Evolutionary conservation across 2,329 filamentous ascomycete genomes (phyloP).

Genomic region (Bipolaris victoriae): DNA sequence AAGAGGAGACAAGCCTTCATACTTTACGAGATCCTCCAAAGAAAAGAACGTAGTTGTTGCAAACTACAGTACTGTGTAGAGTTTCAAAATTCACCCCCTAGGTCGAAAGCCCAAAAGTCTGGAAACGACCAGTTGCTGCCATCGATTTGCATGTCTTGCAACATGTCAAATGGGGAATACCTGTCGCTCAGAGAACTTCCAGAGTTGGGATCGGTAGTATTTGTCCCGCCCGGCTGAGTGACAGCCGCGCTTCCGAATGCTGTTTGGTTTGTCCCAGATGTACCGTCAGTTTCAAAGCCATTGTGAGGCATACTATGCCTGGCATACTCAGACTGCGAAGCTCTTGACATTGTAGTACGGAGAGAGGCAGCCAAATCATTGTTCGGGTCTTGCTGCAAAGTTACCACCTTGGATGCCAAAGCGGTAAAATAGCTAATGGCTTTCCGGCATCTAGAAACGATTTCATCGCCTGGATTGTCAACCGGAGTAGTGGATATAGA

Average conservation of each 20-base stretch:
- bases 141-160: constrained; percentile 41
- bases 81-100: constrained; percentile 38
- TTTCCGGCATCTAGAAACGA: constrained; percentile 30
- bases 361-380: constrained; percentile 31
- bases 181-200: constrained; percentile 13
- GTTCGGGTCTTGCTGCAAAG: constrained; percentile 38
- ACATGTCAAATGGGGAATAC: constrained; percentile 25
- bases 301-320: constrained; percentile 9
- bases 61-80: no score
- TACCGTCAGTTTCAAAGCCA: constrained; percentile 2
- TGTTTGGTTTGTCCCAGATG: neutral
- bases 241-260: constrained; percentile 9
- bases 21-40: neutral
- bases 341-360: constrained; percentile 24
- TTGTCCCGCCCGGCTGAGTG: constrained; percentile 14
- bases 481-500: constrained; percentile 26
- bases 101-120: constrained; percentile 46
- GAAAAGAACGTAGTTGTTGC: neutral
- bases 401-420: constrained; percentile 38
- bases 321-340: constrained; percentile 17
- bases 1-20: neutral
- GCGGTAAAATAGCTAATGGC: constrained; percentile 37
- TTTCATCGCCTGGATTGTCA: constrained; percentile 23
- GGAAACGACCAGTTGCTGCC: constrained; percentile 41
- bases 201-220: constrained; percentile 8